phyloP scores from a whole-genome alignment of 2,329 filamentous ascomycete genomes.

The Colletotrichum sp. region DNA sequence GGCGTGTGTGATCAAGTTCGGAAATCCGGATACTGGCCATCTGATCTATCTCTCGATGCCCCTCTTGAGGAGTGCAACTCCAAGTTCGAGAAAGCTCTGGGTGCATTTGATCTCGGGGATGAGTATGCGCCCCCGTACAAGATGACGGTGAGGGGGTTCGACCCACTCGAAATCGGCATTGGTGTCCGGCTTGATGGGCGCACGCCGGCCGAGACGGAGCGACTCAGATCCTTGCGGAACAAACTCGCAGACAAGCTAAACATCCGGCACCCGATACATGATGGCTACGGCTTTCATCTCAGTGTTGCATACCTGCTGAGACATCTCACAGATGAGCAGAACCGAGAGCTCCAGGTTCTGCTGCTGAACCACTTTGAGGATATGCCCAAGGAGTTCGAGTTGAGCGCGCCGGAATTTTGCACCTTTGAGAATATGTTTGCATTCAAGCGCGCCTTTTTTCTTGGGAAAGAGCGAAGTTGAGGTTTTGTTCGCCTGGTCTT shows the following conservation, averaged over 20 bases:
- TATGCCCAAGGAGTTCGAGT: conserved; percentile 24
- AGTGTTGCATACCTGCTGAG: conserved; percentile 28
- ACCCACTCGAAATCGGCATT: conserved; percentile 22
- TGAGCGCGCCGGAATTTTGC: conserved; percentile 27
- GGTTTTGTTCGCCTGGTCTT: background rate
- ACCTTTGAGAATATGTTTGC: conserved; percentile 28
- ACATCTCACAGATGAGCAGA: conserved; percentile 16
- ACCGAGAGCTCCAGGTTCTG: conserved; percentile 16
- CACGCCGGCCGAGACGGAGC: conserved; percentile 9
- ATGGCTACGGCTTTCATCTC: conserved; percentile 26
- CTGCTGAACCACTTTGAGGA: conserved; percentile 13
- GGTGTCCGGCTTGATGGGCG: conserved; percentile 11
- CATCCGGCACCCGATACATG: conserved; percentile 23
- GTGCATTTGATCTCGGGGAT: conserved; percentile 17
- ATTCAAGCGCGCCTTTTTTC: conserved; percentile 23
- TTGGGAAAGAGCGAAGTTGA: background rate
- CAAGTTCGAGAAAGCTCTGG: conserved; percentile 20
- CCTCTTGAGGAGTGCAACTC: conserved; percentile 20
- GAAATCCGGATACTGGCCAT: conserved; percentile 24
- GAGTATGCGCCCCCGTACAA: conserved; percentile 20
- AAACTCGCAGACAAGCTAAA: conserved; percentile 19
- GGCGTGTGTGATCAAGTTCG: conserved; percentile 27
- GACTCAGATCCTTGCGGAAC: conserved; percentile 24
- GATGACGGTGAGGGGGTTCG: conserved; percentile 21
- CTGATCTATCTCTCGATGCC: conserved; percentile 9